Evolutionary conservation across 257 asterid species (phyloP), one percentile per base, ranked within the genome.

Genomic region (Henckelia pumila): DNA sequence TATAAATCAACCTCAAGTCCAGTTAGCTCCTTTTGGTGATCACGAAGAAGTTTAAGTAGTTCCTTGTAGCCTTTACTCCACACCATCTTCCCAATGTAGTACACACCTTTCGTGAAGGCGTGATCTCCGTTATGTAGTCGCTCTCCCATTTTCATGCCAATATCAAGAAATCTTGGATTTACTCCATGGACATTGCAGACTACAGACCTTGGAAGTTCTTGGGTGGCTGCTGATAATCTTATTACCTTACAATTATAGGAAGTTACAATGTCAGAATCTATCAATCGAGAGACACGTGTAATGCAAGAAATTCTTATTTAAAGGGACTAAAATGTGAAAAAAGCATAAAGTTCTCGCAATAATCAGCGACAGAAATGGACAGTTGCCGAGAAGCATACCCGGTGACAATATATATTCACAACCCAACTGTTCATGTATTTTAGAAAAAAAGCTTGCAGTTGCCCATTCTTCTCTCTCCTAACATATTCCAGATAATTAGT

Each of bases 21-120:
- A 40, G 83, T 47, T 19, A 94, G 81, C 68, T 94, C 93, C 72
- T 84, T 82, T 76, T 94, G 96, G 81, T 94, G 84, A 68, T 83
- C 92, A 40, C 23, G 47, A 50, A 94, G 85, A 76, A 94, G 96
- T 64, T 84, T 82, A 71, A 94, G 86, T 66, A 94, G 85, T 75
- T 94, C 99, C 75, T 72, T 86, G 86, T 91, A 94, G 76, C 99
- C 99, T 84, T 94, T 94, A 83, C 76, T 89, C 99, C 99, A 91
- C 66, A 94, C 78, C 96, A 88, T 94, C 82, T 91, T 91, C 47
- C 97, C 99, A 55, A 94, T 94, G 77, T 88, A 94, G 78, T 94
- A 94, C 53, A 86, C 96, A 65, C 95, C 96, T 81, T 85, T 94
- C 73, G 79, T 84, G 73, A 94, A 94, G 24, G 88, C 83, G 57